Evolutionary conservation across 306 rosid species (phyloP), one percentile per base, ranked within the genome.

Genomic region (Vigna mungo): DNA sequence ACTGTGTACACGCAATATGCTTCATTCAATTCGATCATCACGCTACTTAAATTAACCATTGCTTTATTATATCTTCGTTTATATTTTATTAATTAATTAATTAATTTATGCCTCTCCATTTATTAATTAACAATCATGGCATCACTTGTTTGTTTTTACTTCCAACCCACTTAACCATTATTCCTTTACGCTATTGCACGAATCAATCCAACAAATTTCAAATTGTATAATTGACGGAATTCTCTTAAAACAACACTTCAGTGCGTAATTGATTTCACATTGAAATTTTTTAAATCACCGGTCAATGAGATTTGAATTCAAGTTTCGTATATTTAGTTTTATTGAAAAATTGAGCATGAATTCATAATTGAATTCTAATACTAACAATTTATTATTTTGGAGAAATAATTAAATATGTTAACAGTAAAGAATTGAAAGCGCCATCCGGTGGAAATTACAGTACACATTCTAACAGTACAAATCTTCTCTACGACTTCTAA

Each of bases 1-100:
- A 41, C 5, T 36, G 18, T 75, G 74, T 44, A 60, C 78, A 62
- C 81, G 81, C 78, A 69, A 76, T 51, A 59, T 63, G 54, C 52
- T 6, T 25, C 7, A 6, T 36, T 36, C 8, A 18, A 56, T 44
- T 58, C 12, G 15, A 17, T 69, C 25, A 34, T 65, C 60, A 58
- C 16, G 25, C 23, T 53, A 32, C 66, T 59, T 59, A 59, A 30
- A 39, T 27, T 59, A 59, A 59, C 66, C 41, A 6, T 44, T 56
- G 53, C 43, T 41, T 72, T 10, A 11, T 53, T 32, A 34, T 34
- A 9, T 20, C 30, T 43, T 43, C 5, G 4, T 18, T 59, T 8
- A 37, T 61, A 37, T 72, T 18, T 30, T 9, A 54, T 30, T 9
- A 37, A 36, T 53, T 41, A 39, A 39, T 37, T 37, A 9, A 41